A percentile compares a stretch with the other conserved stretches of the same genome.
Evolutionary conservation across 306 rosid species (phyloP).

Genomic region (Ormosia semicastrata): DNA sequence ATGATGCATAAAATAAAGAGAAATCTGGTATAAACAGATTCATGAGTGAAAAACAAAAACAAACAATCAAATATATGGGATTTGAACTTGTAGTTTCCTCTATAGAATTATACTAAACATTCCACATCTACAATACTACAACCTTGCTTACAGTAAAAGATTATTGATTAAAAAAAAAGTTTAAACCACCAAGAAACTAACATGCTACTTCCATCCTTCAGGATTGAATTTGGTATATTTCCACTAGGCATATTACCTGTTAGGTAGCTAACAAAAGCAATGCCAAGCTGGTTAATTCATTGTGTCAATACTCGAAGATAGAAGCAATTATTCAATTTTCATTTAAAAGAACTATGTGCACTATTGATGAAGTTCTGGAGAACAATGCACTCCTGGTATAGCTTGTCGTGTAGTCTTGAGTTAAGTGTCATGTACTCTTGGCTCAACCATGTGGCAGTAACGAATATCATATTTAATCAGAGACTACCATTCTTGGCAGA

Average conservation of each 20-base stretch:
- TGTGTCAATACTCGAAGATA: slow-evolving; percentile 2
- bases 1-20: too few species aligned
- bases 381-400: too few species aligned
- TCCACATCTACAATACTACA: background rate
- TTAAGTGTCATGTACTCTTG: too few species aligned
- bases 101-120: background rate
- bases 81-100: too few species aligned
- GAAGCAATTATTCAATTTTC: background rate
- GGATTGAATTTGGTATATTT: slow-evolving; percentile 50
- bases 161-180: background rate
- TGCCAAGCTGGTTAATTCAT: slow-evolving; percentile 8
- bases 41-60: too few species aligned
- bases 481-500: too few species aligned
- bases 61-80: too few species aligned
- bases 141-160: background rate
- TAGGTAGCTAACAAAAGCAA: slow-evolving; percentile 56
- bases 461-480: too few species aligned
- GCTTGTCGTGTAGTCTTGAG: too few species aligned
- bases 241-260: slow-evolving; percentile 70
- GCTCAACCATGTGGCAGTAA: too few species aligned
- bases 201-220: slow-evolving; percentile 68
- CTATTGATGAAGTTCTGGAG: background rate
- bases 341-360: background rate
- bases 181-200: slow-evolving; percentile 42
- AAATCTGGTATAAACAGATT: too few species aligned